Conservation (phyloP, 140 eudicot species). For the Cichorium intybus region DNA sequence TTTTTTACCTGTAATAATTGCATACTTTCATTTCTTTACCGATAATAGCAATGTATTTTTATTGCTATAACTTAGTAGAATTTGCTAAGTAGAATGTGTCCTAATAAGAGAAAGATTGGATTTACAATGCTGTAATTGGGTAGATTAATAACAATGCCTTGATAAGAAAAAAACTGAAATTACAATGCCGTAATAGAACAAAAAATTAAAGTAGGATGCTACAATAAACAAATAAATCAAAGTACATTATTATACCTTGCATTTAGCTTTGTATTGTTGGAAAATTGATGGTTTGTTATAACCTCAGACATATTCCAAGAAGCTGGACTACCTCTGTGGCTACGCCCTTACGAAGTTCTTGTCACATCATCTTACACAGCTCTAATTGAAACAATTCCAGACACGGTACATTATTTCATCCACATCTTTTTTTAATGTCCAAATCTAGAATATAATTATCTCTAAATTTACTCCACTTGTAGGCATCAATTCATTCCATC, state of each 20-base stretch:
- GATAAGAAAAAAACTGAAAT: too few species aligned
- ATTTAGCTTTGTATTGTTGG: constrained; percentile 9
- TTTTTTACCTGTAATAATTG: too few species aligned
- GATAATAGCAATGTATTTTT: too few species aligned
- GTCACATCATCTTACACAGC: constrained; percentile 99
- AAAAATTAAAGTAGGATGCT: too few species aligned
- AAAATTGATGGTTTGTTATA: constrained; percentile 9
- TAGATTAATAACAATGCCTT: too few species aligned
- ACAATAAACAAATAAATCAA: too few species aligned
- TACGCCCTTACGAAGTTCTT: constrained; percentile 97
- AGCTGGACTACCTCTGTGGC: constrained; percentile 99
- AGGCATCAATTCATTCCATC: constrained; percentile 98
- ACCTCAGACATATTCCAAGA: constrained; percentile 97
- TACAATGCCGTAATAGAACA: too few species aligned
- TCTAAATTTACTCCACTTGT: constrained; percentile 8
- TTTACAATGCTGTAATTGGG: too few species aligned
- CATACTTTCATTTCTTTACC: too few species aligned
- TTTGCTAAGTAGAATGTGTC: too few species aligned
- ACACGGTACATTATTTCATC: constrained; percentile 57
- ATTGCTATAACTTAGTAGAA: too few species aligned
- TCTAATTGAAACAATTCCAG: constrained; percentile 96
- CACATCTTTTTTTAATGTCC: not conserved
- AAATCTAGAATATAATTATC: not conserved
- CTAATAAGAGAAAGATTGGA: too few species aligned
- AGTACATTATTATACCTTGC: not conserved